Conservation (phyloP, 2,329 filamentous ascomycete species). For the Acrodontium crateriforme region DNA sequence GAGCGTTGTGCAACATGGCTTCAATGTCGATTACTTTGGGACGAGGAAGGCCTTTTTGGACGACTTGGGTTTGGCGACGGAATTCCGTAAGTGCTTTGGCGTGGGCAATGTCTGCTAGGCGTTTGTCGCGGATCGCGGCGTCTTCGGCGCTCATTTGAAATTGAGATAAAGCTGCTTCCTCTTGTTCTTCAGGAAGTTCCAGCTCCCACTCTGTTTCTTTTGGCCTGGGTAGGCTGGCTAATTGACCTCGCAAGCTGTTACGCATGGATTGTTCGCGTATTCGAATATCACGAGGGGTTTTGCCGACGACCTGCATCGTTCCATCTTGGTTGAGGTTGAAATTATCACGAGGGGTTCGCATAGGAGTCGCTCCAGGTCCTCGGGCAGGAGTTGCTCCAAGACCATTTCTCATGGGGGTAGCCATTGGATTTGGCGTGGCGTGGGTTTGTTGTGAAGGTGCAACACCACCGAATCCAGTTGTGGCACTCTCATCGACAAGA, state of each 20-base stretch:
- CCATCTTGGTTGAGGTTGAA: constrained; percentile 67
- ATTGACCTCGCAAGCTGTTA: constrained; percentile 53
- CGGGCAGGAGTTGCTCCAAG: constrained; percentile 52
- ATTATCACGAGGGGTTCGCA: constrained; percentile 77
- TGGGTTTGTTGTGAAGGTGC: constrained; percentile 67
- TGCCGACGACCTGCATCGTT: constrained; percentile 51
- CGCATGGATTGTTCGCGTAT: constrained; percentile 56
- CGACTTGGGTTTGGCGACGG: constrained; percentile 74
- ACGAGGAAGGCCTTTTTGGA: constrained; percentile 70
- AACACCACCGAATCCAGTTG: constrained; percentile 78
- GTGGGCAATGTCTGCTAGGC: constrained; percentile 48
- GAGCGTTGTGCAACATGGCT: constrained; percentile 50
- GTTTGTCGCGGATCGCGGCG: constrained; percentile 60
- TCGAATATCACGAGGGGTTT: constrained; percentile 64
- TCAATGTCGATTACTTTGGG: constrained; percentile 60
- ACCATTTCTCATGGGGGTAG: constrained; percentile 67
- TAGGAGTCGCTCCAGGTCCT: constrained; percentile 63
- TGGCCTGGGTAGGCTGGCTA: constrained; percentile 79
- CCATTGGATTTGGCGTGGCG: constrained; percentile 89
- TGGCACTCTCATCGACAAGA: constrained; percentile 64
- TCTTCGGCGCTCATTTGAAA: constrained; percentile 49
- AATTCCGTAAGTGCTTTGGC: constrained; percentile 57
- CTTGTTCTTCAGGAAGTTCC: constrained; percentile 71
- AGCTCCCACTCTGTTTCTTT: constrained; percentile 92
- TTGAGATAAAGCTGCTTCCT: constrained; percentile 37